Evolutionary conservation across 2,329 filamentous ascomycete genomes (phyloP), one percentile per base, ranked within the genome.

Genomic region (Sclerotinia nivalis): DNA sequence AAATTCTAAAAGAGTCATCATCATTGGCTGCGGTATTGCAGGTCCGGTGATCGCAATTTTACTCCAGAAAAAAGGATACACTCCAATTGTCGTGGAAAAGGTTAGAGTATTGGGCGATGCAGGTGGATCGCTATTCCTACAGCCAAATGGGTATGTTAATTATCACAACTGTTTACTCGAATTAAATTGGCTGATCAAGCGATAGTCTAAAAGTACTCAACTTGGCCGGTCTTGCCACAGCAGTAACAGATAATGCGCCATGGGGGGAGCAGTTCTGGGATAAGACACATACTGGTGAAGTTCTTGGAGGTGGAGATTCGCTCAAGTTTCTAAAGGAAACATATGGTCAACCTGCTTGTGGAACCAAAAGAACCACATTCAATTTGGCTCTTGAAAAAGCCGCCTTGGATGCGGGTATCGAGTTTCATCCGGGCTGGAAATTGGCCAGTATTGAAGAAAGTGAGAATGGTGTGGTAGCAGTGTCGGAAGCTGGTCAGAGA

Each of bases 31-130:
- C 37, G 71, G 71, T 28, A 65, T 72, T 50, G 64, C 68, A 22
- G 70, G 71, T 28, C 71, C 71, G 20, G 55, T 70, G 34, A 40
- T 73, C 3, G 70, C 70, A 31, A 69, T 73, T 15, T 47, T 73
- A 12, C 68, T 73, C 9, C 52, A 69, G 49, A 67, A 60, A 45
- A 73, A 73, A 52, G 70, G 71, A 18, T 73, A 73, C 34, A 61
- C n/a, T 2, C 71, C 71, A 1, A 52, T 71, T 20, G 28, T 73
- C 4, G 55, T 73, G 20, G 71, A 73, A 34, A 73, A 70, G 43
- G 70, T 68, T 5, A 49, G 34, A 22, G 34, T 40, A 28, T 20
- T 70, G 20, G 64, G 69, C 2, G 55, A 72, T 54, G 71, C 56
- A 1, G 71, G 71, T 10, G 60, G 28, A 9, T 70, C 71, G 8